These are phyloP conservation scores for Pseudotsuga menziesii DNA, from an alignment of 75 land plant species.

Conservation along the genomic window DNA sequence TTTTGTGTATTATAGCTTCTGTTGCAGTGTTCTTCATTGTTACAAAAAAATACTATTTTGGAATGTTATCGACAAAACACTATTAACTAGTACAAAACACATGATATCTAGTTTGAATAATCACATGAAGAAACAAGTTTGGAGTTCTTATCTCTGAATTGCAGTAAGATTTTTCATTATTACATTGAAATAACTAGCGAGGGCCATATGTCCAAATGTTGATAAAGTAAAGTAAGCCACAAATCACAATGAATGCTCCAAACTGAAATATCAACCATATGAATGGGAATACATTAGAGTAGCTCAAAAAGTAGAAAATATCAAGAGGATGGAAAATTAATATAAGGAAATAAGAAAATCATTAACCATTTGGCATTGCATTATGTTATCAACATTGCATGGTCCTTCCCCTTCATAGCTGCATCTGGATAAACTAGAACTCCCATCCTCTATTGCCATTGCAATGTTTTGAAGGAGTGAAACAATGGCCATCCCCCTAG, in stretches of 20 bases:
- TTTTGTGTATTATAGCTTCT: no score
- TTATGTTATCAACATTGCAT: slow-evolving; percentile 13
- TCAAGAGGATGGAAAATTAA: slow-evolving; percentile 84
- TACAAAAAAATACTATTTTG: no score
- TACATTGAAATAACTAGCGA: slow-evolving; percentile 50
- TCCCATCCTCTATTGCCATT: slow-evolving; percentile 1
- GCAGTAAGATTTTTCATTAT: no score
- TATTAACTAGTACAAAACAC: no score
- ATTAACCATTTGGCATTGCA: slow-evolving; percentile 66
- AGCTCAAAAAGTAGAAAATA: slow-evolving; percentile 73
- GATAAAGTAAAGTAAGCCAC: slow-evolving; percentile 80
- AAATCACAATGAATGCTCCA: slow-evolving; percentile 81
- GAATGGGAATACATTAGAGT: slow-evolving; percentile 61
- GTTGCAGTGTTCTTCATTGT: no score
- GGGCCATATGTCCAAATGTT: slow-evolving; percentile 68
- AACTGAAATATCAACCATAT: slow-evolving; percentile 69
- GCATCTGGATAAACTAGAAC: slow-evolving; percentile 17
- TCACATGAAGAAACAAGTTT: no score
- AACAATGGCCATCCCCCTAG: not conserved
- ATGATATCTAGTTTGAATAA: no score
- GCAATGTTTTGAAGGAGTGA: not conserved
- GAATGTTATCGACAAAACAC: no score
- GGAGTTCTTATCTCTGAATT: no score
- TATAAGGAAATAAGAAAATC: slow-evolving; percentile 82
- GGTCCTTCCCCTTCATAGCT: slow-evolving; percentile 47